These are phyloP conservation scores for Epichloe hybrida DNA, from an alignment of 2,329 filamentous ascomycete species.

Conservation along the genomic window DNA sequence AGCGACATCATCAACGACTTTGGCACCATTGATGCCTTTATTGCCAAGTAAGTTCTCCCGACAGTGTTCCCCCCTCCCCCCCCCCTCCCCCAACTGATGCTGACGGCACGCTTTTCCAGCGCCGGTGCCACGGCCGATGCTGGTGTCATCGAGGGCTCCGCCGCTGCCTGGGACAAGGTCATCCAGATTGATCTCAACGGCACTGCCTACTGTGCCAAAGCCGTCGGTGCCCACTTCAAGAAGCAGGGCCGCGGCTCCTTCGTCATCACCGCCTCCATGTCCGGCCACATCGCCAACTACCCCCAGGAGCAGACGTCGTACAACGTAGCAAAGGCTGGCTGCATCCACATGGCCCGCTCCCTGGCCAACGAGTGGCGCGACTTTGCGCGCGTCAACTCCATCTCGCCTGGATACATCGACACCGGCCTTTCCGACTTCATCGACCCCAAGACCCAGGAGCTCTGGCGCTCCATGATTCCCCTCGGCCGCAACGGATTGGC, in stretches of 20 bases:
- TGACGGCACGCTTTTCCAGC: conserved; percentile 11
- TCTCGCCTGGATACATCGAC: conserved; percentile 56
- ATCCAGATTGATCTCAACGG: conserved; percentile 52
- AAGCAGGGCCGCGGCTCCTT: conserved; percentile 50
- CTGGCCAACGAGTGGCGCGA: conserved; percentile 54
- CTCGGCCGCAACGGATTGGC: conserved; percentile 55
- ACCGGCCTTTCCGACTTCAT: conserved; percentile 56
- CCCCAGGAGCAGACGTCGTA: conserved; percentile 56
- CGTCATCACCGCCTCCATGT: conserved; percentile 58
- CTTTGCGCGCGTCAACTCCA: conserved; percentile 51
- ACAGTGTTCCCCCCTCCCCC: too few species aligned
- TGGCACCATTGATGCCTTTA: conserved; percentile 58
- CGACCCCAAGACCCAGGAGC: conserved; percentile 51
- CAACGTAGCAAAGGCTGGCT: conserved; percentile 49
- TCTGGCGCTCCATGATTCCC: conserved; percentile 64
- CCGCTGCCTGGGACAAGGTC: conserved; percentile 53
- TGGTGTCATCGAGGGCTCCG: conserved; percentile 53
- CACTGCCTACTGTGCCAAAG: conserved; percentile 54
- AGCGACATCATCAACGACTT: conserved; percentile 59
- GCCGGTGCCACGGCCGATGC: conserved; percentile 57
- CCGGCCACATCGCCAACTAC: conserved; percentile 56
- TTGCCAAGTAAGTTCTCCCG: conserved; percentile 54
- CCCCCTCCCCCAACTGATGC: neutral
- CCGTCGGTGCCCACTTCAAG: conserved; percentile 51
- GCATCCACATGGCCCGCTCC: conserved; percentile 32